Percentiles rank a stretch among this genome's conserved stretches.
These are phyloP conservation scores for Apiotrichum laibachii DNA, from an alignment of 1,284 basidiomycete genomes.

Conservation along the genomic window DNA sequence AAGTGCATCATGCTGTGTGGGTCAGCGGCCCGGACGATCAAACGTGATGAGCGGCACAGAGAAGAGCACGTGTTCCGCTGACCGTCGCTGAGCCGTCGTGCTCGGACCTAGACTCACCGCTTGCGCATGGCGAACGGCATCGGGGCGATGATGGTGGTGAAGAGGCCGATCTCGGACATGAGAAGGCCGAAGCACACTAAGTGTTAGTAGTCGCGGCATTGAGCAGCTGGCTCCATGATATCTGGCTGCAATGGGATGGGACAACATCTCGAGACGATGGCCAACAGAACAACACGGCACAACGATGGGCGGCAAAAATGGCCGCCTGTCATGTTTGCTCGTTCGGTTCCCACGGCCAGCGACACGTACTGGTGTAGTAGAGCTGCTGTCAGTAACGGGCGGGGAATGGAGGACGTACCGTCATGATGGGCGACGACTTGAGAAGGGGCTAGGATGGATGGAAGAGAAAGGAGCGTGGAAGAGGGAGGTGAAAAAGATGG, in stretches of 20 bases:
- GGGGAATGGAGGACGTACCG: conserved; percentile 14
- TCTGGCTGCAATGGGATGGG: neutral
- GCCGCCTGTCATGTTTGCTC: too few relatives aligned
- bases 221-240: neutral
- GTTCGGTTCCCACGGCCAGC: neutral
- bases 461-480: neutral
- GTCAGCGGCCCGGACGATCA: neutral
- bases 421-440: conserved; percentile 15
- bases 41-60: neutral
- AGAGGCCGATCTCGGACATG: conserved; percentile 47
- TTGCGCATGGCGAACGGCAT: conserved; percentile 52
- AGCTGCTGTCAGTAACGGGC: conserved; percentile 28
- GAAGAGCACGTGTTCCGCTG: neutral
- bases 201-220: conserved; percentile 8
- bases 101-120: conserved; percentile 32
- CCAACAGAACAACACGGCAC: too few relatives aligned
- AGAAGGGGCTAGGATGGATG: neutral
- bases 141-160: conserved; percentile 47
- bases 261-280: neutral
- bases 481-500: neutral
- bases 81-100: neutral
- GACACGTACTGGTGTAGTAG: conserved; percentile 42
- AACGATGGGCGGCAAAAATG: too few relatives aligned
- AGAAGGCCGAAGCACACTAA: conserved; percentile 51
- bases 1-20: conserved; percentile 49